phyloP scores from a whole-genome alignment of 1,284 basidiomycete genomes.

The Singerocomus inundabilis region DNA sequence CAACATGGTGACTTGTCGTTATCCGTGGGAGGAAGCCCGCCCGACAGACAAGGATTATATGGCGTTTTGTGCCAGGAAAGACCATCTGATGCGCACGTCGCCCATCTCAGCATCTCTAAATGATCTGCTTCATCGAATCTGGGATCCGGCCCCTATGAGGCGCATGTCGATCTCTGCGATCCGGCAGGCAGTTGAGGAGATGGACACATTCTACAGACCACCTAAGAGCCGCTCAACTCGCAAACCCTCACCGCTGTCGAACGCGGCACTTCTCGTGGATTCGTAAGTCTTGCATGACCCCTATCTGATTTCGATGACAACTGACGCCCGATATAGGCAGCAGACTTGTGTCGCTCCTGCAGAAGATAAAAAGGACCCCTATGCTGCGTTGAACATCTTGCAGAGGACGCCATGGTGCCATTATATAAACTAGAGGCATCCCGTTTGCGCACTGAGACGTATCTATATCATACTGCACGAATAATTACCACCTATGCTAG shows the following conservation, averaged over 20 bases:
- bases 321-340: conserved; percentile 12
- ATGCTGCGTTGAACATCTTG: too few species aligned
- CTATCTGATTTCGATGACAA: neutral
- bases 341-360: conserved; percentile 12
- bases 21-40: conserved; percentile 84
- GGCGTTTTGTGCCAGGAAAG: conserved; percentile 59
- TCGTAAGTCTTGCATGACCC: conserved; percentile 8
- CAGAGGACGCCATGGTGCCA: too few species aligned
- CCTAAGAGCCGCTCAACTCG: too few species aligned
- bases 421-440: too few species aligned
- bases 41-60: conserved; percentile 71
- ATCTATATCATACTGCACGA: too few species aligned
- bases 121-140: conserved; percentile 55
- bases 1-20: conserved; percentile 85
- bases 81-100: conserved; percentile 65
- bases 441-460: too few species aligned
- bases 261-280: conserved; percentile 9
- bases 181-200: conserved; percentile 50
- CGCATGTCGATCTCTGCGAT: conserved; percentile 63
- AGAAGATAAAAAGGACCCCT: too few species aligned
- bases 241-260: conserved; percentile 20
- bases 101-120: conserved; percentile 65
- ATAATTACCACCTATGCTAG: too few species aligned
- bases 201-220: conserved; percentile 68
- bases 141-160: conserved; percentile 48